phyloP scores from a whole-genome alignment of 139 green algal species.

The Bryopsis sp. region DNA sequence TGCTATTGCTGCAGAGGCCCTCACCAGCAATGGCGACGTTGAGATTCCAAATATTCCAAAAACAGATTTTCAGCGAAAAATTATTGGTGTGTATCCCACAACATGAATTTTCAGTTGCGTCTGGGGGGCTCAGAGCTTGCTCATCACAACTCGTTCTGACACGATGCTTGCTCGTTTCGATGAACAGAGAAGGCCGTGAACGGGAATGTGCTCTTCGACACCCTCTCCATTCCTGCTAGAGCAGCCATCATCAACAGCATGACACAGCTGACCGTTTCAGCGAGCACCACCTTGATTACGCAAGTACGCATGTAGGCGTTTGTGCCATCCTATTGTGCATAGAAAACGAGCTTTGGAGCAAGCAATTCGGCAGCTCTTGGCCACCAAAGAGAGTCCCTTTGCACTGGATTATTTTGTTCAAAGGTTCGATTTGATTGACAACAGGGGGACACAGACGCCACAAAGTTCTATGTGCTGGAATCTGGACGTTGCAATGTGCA shows the following conservation, averaged over 20 bases:
- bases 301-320: conserved; percentile 18
- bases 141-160: neutral
- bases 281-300: conserved; percentile 43
- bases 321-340: neutral
- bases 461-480: conserved; percentile 57
- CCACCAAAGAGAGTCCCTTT: neutral
- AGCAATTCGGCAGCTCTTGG: neutral
- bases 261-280: conserved; percentile 28
- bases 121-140: neutral
- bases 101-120: too few relatives aligned
- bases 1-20: conserved; percentile 43
- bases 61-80: conserved; percentile 16
- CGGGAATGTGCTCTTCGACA: conserved; percentile 56
- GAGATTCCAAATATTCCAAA: conserved; percentile 34
- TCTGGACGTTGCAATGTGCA: conserved; percentile 43
- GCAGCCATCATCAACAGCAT: conserved; percentile 55
- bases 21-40: conserved; percentile 25
- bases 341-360: neutral
- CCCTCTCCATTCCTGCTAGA: conserved; percentile 32
- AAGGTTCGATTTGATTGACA: too few relatives aligned
- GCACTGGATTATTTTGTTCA: too few relatives aligned
- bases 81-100: too few relatives aligned
- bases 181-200: conserved; percentile 17
- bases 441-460: conserved; percentile 42
- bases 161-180: neutral